Percentiles rank a stretch among this genome's conserved stretches.
phyloP scores from a whole-genome alignment of 495 filamentous ascomycete species.

The Aspergillus sclerotiicarbonarius region DNA sequence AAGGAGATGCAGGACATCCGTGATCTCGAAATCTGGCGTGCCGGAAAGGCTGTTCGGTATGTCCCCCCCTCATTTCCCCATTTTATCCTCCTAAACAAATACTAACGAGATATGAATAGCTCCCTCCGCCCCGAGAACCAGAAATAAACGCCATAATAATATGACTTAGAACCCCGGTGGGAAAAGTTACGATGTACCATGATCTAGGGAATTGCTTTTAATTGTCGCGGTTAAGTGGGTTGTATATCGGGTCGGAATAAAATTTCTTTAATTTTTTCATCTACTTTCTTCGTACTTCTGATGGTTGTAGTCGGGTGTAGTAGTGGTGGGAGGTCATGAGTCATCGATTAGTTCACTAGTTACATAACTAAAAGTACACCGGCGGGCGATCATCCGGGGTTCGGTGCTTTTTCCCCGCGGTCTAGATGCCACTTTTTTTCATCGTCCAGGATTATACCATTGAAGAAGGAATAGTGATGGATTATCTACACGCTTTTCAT shows the following conservation, averaged over 20 bases:
- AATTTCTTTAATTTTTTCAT: background rate
- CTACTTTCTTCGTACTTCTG: background rate
- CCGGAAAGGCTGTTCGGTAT: slow-evolving; percentile 91
- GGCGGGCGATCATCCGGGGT: too few relatives aligned
- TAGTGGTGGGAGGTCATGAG: too few relatives aligned
- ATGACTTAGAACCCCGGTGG: background rate
- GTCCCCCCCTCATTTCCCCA: background rate
- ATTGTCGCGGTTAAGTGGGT: background rate
- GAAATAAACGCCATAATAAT: slow-evolving; percentile 54
- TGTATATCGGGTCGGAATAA: background rate
- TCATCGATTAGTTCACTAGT: too few relatives aligned
- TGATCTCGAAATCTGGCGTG: slow-evolving; percentile 96
- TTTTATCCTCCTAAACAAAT: slow-evolving; percentile 8
- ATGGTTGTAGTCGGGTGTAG: too few relatives aligned
- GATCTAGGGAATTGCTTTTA: background rate
- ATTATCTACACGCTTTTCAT: too few relatives aligned
- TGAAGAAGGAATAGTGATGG: too few relatives aligned
- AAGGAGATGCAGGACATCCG: slow-evolving; percentile 95
- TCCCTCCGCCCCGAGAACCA: slow-evolving; percentile 91
- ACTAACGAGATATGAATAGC: slow-evolving; percentile 29
- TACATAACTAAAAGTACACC: too few relatives aligned
- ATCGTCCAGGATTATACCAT: too few relatives aligned
- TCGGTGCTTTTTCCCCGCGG: too few relatives aligned
- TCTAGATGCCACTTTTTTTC: too few relatives aligned
- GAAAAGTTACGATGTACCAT: background rate